A percentile compares a stretch with the other conserved stretches of the same genome.
phyloP scores from a whole-genome alignment of 257 asterid species.

The Nicotiana otophora region DNA sequence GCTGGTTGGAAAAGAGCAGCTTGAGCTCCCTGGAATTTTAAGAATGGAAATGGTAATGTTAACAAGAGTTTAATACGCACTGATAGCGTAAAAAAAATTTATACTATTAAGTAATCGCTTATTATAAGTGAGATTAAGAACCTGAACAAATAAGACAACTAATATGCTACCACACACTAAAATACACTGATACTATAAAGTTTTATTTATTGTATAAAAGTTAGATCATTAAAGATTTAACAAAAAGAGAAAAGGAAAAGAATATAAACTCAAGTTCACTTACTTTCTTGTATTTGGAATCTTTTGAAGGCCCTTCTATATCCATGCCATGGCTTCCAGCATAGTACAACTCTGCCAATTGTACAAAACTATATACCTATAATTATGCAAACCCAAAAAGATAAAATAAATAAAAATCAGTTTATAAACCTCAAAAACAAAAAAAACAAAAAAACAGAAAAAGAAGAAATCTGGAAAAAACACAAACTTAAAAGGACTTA shows the following conservation, averaged over 20 bases:
- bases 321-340: slow-evolving; percentile 14
- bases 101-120: no score
- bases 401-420: background rate
- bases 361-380: slow-evolving; percentile 3
- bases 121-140: background rate
- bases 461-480: background rate
- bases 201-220: no score
- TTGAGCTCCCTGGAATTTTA: slow-evolving; percentile 36
- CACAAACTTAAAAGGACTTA: background rate
- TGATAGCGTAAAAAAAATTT: no score
- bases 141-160: no score
- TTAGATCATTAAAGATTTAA: no score
- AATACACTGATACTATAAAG: no score
- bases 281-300: slow-evolving; percentile 36
- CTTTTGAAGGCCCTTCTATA: slow-evolving; percentile 25
- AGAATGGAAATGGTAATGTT: background rate
- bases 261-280: background rate
- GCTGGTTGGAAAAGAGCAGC: slow-evolving; percentile 73
- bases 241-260: no score
- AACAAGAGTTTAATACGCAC: background rate
- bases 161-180: no score
- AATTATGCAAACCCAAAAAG: background rate
- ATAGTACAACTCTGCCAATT: slow-evolving; percentile 8
- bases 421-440: background rate
- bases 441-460: background rate